Conservation (phyloP, 1,139 yeast genomes). For the Blastobotrys persicus region DNA sequence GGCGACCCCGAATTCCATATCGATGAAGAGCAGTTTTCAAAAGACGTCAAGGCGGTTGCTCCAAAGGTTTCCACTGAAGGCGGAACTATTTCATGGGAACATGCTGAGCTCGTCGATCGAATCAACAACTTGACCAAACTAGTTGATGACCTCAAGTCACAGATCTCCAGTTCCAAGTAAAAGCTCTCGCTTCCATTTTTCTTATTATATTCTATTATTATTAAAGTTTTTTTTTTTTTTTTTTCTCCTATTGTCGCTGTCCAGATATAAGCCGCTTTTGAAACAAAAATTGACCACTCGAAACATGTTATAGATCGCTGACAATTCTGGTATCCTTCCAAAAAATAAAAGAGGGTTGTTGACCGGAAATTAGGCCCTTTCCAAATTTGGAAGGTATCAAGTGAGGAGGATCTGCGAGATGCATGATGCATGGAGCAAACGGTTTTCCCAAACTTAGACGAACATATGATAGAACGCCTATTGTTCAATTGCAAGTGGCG, state of each 20-base stretch:
- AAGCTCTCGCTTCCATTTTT: no score
- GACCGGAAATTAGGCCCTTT: no score
- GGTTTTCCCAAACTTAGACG: background rate
- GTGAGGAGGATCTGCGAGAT: background rate
- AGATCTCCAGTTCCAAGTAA: no score
- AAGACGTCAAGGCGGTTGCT: slow-evolving; percentile 46
- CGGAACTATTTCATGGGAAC: slow-evolving; percentile 56
- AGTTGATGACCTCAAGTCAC: slow-evolving; percentile 28
- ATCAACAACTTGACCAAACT: slow-evolving; percentile 36
- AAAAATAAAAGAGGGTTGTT: no score
- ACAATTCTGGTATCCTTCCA: no score
- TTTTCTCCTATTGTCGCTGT: no score
- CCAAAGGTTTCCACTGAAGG: slow-evolving; percentile 62
- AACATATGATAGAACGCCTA: background rate
- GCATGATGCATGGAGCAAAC: background rate
- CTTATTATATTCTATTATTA: no score
- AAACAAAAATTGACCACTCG: no score
- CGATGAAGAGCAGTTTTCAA: slow-evolving; percentile 48
- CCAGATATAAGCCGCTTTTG: no score
- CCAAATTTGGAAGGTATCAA: no score
- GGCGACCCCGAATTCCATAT: slow-evolving; percentile 68
- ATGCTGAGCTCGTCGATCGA: slow-evolving; percentile 50
- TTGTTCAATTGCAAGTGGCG: background rate
- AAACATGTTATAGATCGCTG: no score
- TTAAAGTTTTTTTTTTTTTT: no score